A percentile compares a stretch with the other conserved stretches of the same genome.
Conservation (phyloP, 2,329 filamentous ascomycete genomes). For the Fusarium nygamai region DNA sequence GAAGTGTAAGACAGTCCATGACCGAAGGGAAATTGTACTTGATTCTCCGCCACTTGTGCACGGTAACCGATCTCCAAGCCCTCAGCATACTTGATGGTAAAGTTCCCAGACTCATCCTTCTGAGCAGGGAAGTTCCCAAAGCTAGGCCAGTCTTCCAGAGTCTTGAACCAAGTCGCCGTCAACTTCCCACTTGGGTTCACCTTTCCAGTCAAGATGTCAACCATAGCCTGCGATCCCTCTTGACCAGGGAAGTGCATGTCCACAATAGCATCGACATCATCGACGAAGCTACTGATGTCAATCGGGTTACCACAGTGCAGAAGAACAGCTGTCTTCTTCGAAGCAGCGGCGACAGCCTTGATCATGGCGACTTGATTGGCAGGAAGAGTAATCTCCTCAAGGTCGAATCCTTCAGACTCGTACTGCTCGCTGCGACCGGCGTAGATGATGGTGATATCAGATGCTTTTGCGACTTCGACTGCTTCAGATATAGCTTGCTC, state of each 20-base stretch:
- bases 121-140: constrained; percentile 17
- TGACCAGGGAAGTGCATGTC: background rate
- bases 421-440: background rate
- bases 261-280: background rate
- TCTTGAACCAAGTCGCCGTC: background rate
- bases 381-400: background rate
- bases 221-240: background rate
- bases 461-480: background rate
- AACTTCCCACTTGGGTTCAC: background rate
- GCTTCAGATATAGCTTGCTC: background rate
- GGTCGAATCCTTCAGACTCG: background rate
- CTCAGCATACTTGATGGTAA: constrained; percentile 12
- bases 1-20: constrained; percentile 27
- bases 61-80: constrained; percentile 27
- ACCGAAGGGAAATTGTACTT: constrained; percentile 13
- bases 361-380: background rate
- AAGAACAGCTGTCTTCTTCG: background rate
- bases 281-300: background rate
- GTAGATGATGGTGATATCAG: background rate
- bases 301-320: background rate
- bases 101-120: background rate
- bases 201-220: background rate
- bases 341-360: background rate
- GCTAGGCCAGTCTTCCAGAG: background rate
- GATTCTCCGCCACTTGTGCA: background rate